Percentiles rank a stretch among this genome's conserved stretches.
phyloP scores from a whole-genome alignment of 768 basidiomycete species.

The Leccinum variicolor region DNA sequence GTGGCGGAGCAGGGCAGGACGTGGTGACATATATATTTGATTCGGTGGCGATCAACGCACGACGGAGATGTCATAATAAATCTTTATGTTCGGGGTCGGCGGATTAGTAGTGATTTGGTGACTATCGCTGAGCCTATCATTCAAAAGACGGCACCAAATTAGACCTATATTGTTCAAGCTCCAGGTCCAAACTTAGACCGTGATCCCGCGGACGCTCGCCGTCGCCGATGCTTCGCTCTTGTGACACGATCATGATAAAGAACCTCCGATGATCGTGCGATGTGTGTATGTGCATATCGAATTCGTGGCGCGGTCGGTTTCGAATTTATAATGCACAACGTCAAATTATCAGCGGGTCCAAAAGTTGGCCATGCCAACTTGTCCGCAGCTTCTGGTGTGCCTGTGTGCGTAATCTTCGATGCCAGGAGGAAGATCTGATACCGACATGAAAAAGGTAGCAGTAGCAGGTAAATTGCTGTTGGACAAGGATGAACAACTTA shows the following conservation, averaged over 20 bases:
- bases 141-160: not conserved
- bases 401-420: too few relatives aligned
- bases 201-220: not conserved
- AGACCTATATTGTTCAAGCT: not conserved
- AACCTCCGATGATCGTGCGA: not conserved
- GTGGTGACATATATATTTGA: not conserved
- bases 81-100: not conserved
- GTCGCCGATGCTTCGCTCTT: not conserved
- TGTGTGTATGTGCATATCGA: not conserved
- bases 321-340: not conserved
- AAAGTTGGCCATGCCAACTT: not conserved
- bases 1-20: not conserved
- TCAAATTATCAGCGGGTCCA: too few relatives aligned
- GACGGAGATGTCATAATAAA: not conserved
- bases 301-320: not conserved
- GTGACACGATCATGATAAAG: not conserved
- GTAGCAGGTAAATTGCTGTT: too few relatives aligned
- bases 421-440: too few relatives aligned
- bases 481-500: too few relatives aligned
- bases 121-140: not conserved
- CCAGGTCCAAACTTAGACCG: not conserved
- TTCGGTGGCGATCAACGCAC: not conserved
- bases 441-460: too few relatives aligned
- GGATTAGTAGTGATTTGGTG: not conserved
- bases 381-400: too few relatives aligned